Conservation (phyloP, 371 early-diverging fungal genomes). For the Mycotypha africana region DNA sequence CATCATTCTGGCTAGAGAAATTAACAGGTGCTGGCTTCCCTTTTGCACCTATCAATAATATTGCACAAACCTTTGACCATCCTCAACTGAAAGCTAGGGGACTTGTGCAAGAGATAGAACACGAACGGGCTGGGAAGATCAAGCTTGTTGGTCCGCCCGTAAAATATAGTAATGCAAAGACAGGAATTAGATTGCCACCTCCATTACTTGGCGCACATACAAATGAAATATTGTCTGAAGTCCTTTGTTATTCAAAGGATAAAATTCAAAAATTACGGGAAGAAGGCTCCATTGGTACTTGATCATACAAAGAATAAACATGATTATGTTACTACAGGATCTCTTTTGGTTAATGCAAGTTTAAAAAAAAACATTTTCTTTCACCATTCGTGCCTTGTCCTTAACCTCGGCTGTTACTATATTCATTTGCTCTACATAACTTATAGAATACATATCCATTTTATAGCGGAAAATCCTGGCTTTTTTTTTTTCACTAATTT, state of each 20-base stretch:
- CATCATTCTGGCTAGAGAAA: slow-evolving; percentile 56
- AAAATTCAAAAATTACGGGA: slow-evolving; percentile 33
- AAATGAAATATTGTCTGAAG: slow-evolving; percentile 55
- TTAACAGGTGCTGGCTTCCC: slow-evolving; percentile 72
- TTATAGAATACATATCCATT: too few species aligned
- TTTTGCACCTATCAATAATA: slow-evolving; percentile 83
- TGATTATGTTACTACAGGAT: too few species aligned
- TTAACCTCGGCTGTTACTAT: too few species aligned
- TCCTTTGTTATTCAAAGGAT: slow-evolving; percentile 52
- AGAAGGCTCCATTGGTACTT: slow-evolving; percentile 37
- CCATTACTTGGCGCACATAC: slow-evolving; percentile 90
- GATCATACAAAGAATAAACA: not conserved
- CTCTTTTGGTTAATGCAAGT: not conserved
- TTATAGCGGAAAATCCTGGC: too few species aligned
- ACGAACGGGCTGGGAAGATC: slow-evolving; percentile 76
- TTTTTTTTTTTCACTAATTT: too few species aligned
- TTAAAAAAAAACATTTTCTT: not conserved
- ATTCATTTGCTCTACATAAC: too few species aligned
- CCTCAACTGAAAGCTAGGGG: slow-evolving; percentile 78
- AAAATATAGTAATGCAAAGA: slow-evolving; percentile 65
- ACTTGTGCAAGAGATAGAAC: slow-evolving; percentile 77
- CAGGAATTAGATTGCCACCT: slow-evolving; percentile 71
- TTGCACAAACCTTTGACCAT: slow-evolving; percentile 80
- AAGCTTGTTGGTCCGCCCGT: slow-evolving; percentile 77
- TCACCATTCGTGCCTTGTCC: not conserved